These are phyloP conservation scores for Quillaja saponaria DNA, from an alignment of 306 rosid species.

Conservation along the genomic window DNA sequence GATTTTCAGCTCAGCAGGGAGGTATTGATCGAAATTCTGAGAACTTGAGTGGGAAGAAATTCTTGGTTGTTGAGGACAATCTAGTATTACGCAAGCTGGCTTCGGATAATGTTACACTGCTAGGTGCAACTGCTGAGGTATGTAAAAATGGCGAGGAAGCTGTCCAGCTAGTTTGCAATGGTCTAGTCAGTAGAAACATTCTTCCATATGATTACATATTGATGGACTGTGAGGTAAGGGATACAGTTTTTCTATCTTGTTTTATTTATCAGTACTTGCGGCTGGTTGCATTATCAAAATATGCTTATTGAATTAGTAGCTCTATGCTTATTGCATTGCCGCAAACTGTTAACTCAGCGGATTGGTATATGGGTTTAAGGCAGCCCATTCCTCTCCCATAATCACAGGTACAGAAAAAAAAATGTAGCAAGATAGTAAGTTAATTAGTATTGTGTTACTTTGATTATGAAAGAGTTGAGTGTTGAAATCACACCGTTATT, in stretches of 20 bases:
- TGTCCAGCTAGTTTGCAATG: constrained; percentile 40
- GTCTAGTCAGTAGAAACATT: constrained; percentile 21
- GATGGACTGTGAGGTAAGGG: constrained; percentile 77
- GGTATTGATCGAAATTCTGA: constrained; percentile 21
- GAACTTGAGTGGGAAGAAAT: constrained; percentile 51
- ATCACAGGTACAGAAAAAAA: no score
- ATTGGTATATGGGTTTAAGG: no score
- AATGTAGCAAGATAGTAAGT: no score
- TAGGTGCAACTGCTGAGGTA: constrained; percentile 55
- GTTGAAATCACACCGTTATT: no score
- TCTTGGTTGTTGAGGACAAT: constrained; percentile 67
- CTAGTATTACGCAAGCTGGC: constrained; percentile 33
- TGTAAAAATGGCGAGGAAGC: constrained; percentile 67
- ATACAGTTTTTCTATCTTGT: background rate
- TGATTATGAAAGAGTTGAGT: no score
- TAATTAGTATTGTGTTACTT: no score
- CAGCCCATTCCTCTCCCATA: no score
- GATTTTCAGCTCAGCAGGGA: background rate
- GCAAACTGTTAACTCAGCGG: no score
- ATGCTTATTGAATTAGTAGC: background rate
- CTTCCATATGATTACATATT: constrained; percentile 69
- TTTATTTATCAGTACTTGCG: background rate
- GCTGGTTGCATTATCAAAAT: background rate
- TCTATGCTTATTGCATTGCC: no score
- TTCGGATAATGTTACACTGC: constrained; percentile 20